These are phyloP conservation scores for Aspergillus sp. DNA, from an alignment of 2,329 filamentous ascomycete species.

Conservation along the genomic window DNA sequence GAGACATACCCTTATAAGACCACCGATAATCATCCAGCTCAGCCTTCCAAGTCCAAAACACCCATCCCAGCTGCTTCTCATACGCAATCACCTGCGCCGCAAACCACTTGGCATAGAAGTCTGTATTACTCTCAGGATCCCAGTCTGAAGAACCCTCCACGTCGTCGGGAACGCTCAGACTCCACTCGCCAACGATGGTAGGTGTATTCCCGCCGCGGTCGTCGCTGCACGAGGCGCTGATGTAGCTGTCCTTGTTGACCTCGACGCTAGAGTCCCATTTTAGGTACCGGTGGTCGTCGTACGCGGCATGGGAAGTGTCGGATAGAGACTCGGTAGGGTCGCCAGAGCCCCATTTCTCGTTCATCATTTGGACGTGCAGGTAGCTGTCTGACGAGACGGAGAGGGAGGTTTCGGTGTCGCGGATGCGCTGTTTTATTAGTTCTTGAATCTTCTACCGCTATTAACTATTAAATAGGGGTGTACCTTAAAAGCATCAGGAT, in stretches of 20 bases:
- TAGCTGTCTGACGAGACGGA: constrained; percentile 43
- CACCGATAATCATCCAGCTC: constrained; percentile 41
- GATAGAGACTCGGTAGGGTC: neutral
- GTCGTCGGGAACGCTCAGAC: constrained; percentile 52
- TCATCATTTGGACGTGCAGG: constrained; percentile 28
- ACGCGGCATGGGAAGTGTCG: constrained; percentile 47
- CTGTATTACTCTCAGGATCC: constrained; percentile 41
- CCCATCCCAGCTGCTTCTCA: constrained; percentile 56
- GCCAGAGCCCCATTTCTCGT: constrained; percentile 54
- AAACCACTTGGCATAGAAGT: constrained; percentile 60
- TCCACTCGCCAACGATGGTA: constrained; percentile 61
- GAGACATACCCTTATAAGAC: constrained; percentile 27
- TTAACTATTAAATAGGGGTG: neutral
- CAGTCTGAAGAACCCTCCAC: constrained; percentile 49
- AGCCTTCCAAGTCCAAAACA: constrained; percentile 62
- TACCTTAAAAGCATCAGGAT: constrained; percentile 47
- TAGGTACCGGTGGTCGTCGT: constrained; percentile 61
- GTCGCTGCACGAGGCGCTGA: constrained; percentile 52
- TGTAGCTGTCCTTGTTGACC: constrained; percentile 50
- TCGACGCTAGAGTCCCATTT: constrained; percentile 51
- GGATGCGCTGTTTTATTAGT: constrained; percentile 41
- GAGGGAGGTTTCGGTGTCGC: constrained; percentile 48
- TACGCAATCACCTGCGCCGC: constrained; percentile 57
- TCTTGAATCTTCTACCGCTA: too few relatives aligned
- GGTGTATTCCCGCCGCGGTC: constrained; percentile 47